phyloP scores from a whole-genome alignment of 108 stramenopile genomes.

The Nitzschia putrida region DNA sequence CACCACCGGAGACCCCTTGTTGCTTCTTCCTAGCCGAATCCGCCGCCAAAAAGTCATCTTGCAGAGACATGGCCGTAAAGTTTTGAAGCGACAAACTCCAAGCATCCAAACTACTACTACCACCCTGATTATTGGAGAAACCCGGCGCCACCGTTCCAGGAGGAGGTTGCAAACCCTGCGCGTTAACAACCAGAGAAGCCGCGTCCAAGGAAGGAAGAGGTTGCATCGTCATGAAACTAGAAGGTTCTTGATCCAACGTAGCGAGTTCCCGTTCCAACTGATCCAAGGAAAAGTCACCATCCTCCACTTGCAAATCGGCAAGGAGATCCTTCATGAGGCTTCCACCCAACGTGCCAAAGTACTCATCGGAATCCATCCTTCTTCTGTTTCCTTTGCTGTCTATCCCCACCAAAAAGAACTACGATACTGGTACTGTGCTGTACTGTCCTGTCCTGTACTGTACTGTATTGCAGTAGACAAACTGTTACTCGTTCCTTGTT shows the following conservation, averaged over 20 bases:
- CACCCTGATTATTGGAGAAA: constrained; percentile 7
- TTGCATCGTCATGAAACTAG: constrained; percentile 2
- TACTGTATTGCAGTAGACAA: too few relatives aligned
- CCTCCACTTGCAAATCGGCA: constrained; percentile 71
- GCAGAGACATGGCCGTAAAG: constrained; percentile 65
- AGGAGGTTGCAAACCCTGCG: not conserved
- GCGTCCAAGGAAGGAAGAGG: constrained; percentile 50
- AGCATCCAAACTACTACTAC: constrained; percentile 52
- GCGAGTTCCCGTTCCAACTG: constrained; percentile 69
- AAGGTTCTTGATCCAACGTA: constrained; percentile 41
- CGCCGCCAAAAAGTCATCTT: constrained; percentile 76
- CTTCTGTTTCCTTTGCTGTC: not conserved
- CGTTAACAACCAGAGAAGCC: constrained; percentile 62
- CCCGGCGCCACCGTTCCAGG: constrained; percentile 2
- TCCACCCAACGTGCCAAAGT: constrained; percentile 62
- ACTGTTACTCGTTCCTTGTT: too few relatives aligned
- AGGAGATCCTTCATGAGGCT: constrained; percentile 79
- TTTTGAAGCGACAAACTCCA: constrained; percentile 74
- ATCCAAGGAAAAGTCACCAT: constrained; percentile 53
- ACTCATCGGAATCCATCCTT: constrained; percentile 58
- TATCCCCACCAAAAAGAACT: not conserved
- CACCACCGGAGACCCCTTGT: not conserved
- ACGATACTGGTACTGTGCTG: too few relatives aligned
- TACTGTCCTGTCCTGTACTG: too few relatives aligned
- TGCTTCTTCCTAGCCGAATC: constrained; percentile 71